phyloP scores from a whole-genome alignment of 805 yeast species.

The Zygotorulaspora florentina region DNA sequence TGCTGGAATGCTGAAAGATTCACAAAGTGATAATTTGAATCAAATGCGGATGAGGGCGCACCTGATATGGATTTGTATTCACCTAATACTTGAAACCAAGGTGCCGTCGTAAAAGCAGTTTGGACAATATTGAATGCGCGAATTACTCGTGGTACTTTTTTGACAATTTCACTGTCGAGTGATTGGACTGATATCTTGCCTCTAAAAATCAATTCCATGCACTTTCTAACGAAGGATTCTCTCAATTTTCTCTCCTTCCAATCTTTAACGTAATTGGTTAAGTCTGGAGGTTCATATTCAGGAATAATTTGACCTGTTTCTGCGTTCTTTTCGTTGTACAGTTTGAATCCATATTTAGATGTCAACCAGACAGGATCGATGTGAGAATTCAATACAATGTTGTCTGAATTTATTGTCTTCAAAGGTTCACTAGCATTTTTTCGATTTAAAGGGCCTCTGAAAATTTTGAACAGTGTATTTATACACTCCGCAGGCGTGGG shows the following conservation, averaged over 20 bases:
- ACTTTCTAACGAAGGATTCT: constrained; percentile 52
- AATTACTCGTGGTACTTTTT: constrained; percentile 14
- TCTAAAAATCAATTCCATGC: constrained; percentile 48
- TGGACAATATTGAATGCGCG: constrained; percentile 31
- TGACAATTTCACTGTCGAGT: constrained; percentile 8
- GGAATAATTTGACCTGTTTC: constrained; percentile 18
- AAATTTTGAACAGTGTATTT: constrained; percentile 54
- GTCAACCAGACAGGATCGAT: constrained; percentile 52
- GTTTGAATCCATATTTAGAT: constrained; percentile 43
- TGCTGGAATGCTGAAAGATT: constrained; percentile 46
- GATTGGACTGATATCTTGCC: constrained; percentile 35
- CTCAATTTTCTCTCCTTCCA: constrained; percentile 31
- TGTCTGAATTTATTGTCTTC: constrained; percentile 53
- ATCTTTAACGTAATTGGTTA: constrained; percentile 35
- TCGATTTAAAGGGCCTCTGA: constrained; percentile 59
- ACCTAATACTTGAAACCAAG: constrained; percentile 33
- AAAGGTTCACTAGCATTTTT: constrained; percentile 41
- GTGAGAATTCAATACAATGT: constrained; percentile 50
- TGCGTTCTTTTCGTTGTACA: constrained; percentile 28
- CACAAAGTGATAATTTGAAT: constrained; percentile 37
- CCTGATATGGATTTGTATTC: constrained; percentile 30
- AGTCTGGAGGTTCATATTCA: constrained; percentile 47
- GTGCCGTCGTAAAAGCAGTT: constrained; percentile 24
- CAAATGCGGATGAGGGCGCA: constrained; percentile 17
- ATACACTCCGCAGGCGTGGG: constrained; percentile 61